phyloP scores from a whole-genome alignment of 208 protist genomes.

The Crithidia sp. region DNA sequence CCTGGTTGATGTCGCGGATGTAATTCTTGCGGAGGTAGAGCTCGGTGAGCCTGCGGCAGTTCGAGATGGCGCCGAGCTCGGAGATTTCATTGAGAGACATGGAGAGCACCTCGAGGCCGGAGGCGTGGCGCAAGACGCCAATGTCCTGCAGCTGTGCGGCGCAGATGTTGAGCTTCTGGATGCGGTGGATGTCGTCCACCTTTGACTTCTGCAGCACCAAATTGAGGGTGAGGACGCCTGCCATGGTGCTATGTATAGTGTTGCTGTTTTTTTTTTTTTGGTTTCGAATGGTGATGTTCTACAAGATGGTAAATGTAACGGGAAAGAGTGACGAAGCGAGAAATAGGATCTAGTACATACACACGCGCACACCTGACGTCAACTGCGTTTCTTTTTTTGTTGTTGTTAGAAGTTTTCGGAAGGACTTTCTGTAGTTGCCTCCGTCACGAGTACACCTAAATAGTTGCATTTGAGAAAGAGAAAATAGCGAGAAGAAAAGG shows the following conservation, averaged over 20 bases:
- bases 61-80: slow-evolving; percentile 75
- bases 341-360: too few species aligned
- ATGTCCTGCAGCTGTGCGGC: slow-evolving; percentile 84
- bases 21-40: slow-evolving; percentile 88
- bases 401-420: too few species aligned
- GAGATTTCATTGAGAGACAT: slow-evolving; percentile 89
- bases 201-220: slow-evolving; percentile 86
- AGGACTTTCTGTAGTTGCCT: too few species aligned
- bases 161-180: slow-evolving; percentile 91
- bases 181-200: slow-evolving; percentile 74
- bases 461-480: too few species aligned
- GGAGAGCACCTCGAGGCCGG: slow-evolving; percentile 82
- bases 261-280: background rate
- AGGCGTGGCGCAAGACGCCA: slow-evolving; percentile 69
- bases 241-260: slow-evolving; percentile 40
- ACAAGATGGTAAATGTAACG: background rate
- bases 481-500: too few species aligned
- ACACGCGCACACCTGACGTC: too few species aligned
- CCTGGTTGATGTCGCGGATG: slow-evolving; percentile 86
- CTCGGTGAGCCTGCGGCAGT: slow-evolving; percentile 69
- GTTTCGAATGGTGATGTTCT: background rate
- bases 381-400: too few species aligned
- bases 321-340: too few species aligned
- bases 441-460: too few species aligned
- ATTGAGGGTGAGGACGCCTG: slow-evolving; percentile 82